Conservation (phyloP, 768 basidiomycete genomes). For the Russula brevipes region DNA sequence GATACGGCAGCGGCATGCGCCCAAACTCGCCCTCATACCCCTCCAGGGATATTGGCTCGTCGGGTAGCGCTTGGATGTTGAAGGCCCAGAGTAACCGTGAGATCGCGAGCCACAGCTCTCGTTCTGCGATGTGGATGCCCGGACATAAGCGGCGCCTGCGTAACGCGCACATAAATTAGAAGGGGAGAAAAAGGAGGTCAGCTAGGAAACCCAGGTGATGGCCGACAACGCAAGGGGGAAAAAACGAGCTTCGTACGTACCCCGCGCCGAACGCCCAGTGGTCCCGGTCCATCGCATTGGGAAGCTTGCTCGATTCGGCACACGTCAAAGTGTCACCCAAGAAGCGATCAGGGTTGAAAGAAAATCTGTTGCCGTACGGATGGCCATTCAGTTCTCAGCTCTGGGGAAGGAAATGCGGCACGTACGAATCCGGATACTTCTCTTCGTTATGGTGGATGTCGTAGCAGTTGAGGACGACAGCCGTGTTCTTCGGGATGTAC, state of each 20-base stretch:
- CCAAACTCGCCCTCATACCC: constrained; percentile 46
- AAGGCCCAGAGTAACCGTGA: constrained; percentile 47
- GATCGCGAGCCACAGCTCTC: constrained; percentile 43
- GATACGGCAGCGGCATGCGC: constrained; percentile 42
- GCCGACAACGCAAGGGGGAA: background rate
- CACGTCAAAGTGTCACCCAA: constrained; percentile 36
- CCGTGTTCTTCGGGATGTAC: constrained; percentile 32
- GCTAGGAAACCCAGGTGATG: background rate
- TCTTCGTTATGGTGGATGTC: constrained; percentile 30
- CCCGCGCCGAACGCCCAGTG: constrained; percentile 50
- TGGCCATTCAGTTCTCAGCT: background rate
- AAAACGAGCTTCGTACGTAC: constrained; percentile 29
- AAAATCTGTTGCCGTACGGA: constrained; percentile 18
- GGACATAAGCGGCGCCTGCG: constrained; percentile 38
- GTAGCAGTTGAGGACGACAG: constrained; percentile 30
- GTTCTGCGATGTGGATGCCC: constrained; percentile 42
- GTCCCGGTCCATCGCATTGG: constrained; percentile 36
- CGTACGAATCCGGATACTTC: constrained; percentile 39
- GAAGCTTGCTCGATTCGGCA: constrained; percentile 40
- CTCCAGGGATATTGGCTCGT: constrained; percentile 40
- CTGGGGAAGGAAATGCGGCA: constrained; percentile 16
- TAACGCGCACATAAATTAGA: too few relatives aligned
- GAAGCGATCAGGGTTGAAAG: constrained; percentile 43
- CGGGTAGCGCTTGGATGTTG: constrained; percentile 38
- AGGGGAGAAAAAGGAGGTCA: background rate